phyloP scores from a whole-genome alignment of 2,329 filamentous ascomycete species.

The Cylindrodendrum hubeiense region DNA sequence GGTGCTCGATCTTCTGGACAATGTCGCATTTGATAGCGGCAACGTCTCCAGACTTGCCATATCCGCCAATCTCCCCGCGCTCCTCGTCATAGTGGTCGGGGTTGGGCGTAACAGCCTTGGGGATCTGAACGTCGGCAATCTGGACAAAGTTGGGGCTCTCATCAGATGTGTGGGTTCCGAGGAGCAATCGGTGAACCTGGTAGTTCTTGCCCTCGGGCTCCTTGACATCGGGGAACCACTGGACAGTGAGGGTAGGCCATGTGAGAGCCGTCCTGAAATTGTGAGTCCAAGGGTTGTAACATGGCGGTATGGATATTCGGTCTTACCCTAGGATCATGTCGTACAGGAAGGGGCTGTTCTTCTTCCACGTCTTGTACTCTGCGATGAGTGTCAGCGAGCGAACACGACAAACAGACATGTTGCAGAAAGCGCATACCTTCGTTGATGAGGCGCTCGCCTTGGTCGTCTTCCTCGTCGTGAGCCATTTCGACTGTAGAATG shows the following conservation, averaged over 20 bases:
- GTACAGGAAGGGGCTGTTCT: slow-evolving; percentile 98
- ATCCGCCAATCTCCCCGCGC: slow-evolving; percentile 92
- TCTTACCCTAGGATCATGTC: slow-evolving; percentile 91
- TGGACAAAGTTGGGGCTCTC: slow-evolving; percentile 91
- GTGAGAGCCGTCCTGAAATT: slow-evolving; percentile 82
- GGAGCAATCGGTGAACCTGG: slow-evolving; percentile 86
- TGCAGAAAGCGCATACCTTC: slow-evolving; percentile 70
- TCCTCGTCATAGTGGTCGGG: slow-evolving; percentile 91
- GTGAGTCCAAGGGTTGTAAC: slow-evolving; percentile 21
- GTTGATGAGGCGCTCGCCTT: slow-evolving; percentile 91
- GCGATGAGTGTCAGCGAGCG: slow-evolving; percentile 32
- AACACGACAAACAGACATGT: background rate
- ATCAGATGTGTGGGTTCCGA: slow-evolving; percentile 94
- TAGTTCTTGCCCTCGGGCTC: slow-evolving; percentile 88
- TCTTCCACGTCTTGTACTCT: slow-evolving; percentile 99
- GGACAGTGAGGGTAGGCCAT: slow-evolving; percentile 96
- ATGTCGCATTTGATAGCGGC: slow-evolving; percentile 88
- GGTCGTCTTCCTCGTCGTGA: slow-evolving; percentile 78
- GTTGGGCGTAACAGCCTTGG: slow-evolving; percentile 80
- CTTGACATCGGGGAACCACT: slow-evolving; percentile 98
- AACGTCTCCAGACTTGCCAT: slow-evolving; percentile 80
- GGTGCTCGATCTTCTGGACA: slow-evolving; percentile 95
- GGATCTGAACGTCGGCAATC: slow-evolving; percentile 93
- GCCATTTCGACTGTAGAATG: slow-evolving; percentile 50
- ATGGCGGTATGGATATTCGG: slow-evolving; percentile 6